These are phyloP conservation scores for Neofusicoccum kwambonambiense DNA, from an alignment of 2,329 filamentous ascomycete genomes.

Conservation along the genomic window DNA sequence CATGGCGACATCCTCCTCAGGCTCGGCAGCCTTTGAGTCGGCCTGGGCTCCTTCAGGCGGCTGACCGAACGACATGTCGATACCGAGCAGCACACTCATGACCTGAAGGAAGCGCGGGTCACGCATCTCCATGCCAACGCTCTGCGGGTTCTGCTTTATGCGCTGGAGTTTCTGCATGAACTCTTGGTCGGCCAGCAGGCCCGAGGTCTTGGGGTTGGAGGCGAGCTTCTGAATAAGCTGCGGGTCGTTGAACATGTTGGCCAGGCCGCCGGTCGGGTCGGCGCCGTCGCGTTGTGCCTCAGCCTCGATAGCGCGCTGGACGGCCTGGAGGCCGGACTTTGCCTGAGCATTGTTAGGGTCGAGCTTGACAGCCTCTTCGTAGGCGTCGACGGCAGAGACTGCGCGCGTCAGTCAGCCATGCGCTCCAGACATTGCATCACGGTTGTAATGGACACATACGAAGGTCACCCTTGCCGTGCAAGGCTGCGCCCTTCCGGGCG, in stretches of 20 bases:
- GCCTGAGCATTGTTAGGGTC: constrained; percentile 90
- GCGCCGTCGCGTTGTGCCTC: constrained; percentile 64
- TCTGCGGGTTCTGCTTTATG: constrained; percentile 76
- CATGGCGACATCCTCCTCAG: constrained; percentile 76
- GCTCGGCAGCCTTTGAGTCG: constrained; percentile 44
- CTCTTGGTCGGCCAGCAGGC: constrained; percentile 72
- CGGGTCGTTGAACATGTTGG: constrained; percentile 91
- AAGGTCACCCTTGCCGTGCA: constrained; percentile 84
- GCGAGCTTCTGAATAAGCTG: constrained; percentile 87
- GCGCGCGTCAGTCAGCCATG: constrained; percentile 20
- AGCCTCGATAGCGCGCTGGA: constrained; percentile 82
- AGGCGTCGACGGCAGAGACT: constrained; percentile 83
- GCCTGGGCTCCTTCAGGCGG: constrained; percentile 47
- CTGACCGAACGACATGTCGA: constrained; percentile 77
- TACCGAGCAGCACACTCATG: constrained; percentile 86
- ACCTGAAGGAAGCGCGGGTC: constrained; percentile 93
- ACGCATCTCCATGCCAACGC: constrained; percentile 74
- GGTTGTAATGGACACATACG: constrained; percentile 40
- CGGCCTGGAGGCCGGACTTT: constrained; percentile 80
- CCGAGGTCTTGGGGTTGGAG: constrained; percentile 87
- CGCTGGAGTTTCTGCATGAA: constrained; percentile 91
- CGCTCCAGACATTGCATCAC: too few relatives aligned
- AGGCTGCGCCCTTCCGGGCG: constrained; percentile 86
- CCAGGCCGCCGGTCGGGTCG: constrained; percentile 74
- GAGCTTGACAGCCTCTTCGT: constrained; percentile 89